Conservation (phyloP, 192 early-diverging fungal species). For the Podila epicladia region DNA sequence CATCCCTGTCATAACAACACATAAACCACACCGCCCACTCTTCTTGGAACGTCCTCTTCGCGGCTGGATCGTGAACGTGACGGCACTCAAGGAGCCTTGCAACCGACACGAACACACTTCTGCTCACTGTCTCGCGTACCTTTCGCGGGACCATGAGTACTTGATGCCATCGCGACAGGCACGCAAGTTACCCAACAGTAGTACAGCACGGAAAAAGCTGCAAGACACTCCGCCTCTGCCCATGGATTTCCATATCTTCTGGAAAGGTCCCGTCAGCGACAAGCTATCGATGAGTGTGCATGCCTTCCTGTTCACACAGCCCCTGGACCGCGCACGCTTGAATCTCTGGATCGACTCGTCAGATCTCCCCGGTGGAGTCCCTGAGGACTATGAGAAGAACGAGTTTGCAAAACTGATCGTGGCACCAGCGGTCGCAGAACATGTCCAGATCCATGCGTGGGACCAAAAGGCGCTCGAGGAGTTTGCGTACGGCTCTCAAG, state of each 20-base stretch:
- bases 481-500: conserved; percentile 1
- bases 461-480: conserved; percentile 21
- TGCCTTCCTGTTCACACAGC: conserved; percentile 49
- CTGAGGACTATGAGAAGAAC: conserved; percentile 33
- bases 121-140: conserved; percentile 23
- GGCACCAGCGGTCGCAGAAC: neutral
- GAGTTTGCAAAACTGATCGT: conserved; percentile 20
- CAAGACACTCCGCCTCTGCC: neutral
- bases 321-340: conserved; percentile 24
- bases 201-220: neutral
- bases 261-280: conserved; percentile 47
- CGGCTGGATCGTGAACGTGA: conserved; percentile 33
- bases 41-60: conserved; percentile 23
- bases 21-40: neutral
- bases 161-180: conserved; percentile 7
- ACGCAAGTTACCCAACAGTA: neutral
- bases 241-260: conserved; percentile 52
- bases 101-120: conserved; percentile 28
- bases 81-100: conserved; percentile 23
- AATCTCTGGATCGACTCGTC: conserved; percentile 50
- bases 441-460: conserved; percentile 33
- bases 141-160: conserved; percentile 29
- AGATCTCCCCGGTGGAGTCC: conserved; percentile 24
- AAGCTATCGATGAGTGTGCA: conserved; percentile 32
- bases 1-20: neutral